These are phyloP conservation scores for Dryadomyces quercus-mongolicae DNA, from an alignment of 2,329 filamentous ascomycete genomes.

Conservation along the genomic window DNA sequence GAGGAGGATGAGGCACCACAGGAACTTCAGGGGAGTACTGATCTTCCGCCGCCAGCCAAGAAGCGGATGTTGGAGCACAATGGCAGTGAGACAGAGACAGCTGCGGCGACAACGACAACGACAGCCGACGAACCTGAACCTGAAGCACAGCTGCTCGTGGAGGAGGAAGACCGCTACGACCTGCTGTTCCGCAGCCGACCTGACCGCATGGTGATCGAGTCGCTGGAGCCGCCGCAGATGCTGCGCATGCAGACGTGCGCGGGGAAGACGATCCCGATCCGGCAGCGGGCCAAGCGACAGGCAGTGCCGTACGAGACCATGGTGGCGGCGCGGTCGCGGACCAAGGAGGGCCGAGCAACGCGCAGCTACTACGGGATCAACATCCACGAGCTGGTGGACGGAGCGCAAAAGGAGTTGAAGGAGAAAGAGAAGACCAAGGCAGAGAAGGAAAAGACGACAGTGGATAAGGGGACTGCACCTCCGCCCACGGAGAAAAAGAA, in stretches of 20 bases:
- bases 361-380: slow-evolving; percentile 85
- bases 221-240: not conserved
- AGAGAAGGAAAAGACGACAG: slow-evolving; percentile 24
- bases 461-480: not conserved
- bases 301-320: slow-evolving; percentile 51
- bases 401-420: slow-evolving; percentile 49
- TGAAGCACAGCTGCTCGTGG: not conserved
- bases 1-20: not conserved
- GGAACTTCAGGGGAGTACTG: not conserved
- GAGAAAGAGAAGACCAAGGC: slow-evolving; percentile 11
- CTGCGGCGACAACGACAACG: too few relatives aligned
- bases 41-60: not conserved
- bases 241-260: slow-evolving; percentile 29
- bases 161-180: slow-evolving; percentile 11
- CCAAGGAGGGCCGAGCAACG: slow-evolving; percentile 54
- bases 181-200: slow-evolving; percentile 7
- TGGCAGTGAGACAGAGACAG: not conserved
- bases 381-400: slow-evolving; percentile 70
- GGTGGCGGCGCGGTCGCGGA: slow-evolving; percentile 54
- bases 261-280: slow-evolving; percentile 44
- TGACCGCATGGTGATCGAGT: not conserved
- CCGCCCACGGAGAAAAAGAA: not conserved
- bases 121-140: not conserved
- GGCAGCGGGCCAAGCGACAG: slow-evolving; percentile 34
- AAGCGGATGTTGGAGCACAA: not conserved